Evolutionary conservation across 225 moss, liverwort and hornwort species (phyloP).

Genomic region (Rhytidiadelphus loreus): DNA sequence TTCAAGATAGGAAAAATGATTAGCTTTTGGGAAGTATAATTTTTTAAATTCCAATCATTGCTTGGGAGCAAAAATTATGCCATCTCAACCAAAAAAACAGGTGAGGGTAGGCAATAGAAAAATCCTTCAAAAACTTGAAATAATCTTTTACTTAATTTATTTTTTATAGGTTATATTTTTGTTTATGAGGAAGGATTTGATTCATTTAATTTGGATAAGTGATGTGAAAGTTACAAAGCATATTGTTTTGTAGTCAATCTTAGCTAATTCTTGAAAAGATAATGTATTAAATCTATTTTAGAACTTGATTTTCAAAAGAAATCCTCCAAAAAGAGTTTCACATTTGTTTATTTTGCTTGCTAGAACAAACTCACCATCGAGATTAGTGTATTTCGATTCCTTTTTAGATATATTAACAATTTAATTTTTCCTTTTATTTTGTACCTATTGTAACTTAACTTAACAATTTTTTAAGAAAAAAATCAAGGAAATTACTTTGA

Average conservation of each 20-base stretch:
- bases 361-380: not conserved
- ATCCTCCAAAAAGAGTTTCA: rapidly evolving
- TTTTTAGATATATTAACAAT: not conserved
- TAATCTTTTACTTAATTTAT: not conserved
- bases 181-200: not conserved
- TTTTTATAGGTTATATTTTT: not conserved
- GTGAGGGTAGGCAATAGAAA: not conserved
- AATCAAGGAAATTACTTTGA: not conserved
- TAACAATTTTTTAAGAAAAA: not conserved
- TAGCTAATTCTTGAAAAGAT: not conserved
- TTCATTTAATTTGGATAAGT: not conserved
- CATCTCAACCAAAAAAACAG: not conserved
- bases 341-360: not conserved
- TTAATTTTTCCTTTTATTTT: not conserved
- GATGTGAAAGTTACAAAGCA: not conserved
- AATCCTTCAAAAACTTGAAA: not conserved
- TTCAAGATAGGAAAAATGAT: not conserved
- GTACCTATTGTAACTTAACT: rapidly evolving
- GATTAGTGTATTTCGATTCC: not conserved
- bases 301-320: not conserved
- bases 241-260: not conserved
- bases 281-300: not conserved
- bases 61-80: not conserved
- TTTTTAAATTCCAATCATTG: not conserved
- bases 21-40: not conserved